phyloP scores from a whole-genome alignment of 2,329 filamentous ascomycete species.

The Penicillium expansum region DNA sequence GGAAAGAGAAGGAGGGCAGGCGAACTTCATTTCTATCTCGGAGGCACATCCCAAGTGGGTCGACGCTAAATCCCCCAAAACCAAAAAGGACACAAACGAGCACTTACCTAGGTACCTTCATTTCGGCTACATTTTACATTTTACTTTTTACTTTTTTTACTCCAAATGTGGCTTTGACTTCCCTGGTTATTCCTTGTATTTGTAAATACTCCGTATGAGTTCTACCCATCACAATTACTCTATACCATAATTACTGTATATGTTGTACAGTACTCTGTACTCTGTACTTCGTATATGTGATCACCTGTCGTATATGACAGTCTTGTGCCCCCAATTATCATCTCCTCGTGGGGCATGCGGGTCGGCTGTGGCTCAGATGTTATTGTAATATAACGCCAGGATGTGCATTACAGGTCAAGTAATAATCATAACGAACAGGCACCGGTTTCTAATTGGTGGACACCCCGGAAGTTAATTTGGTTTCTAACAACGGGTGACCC shows the following conservation, averaged over 20 bases:
- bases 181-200: not conserved
- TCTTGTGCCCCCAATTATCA: not conserved
- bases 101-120: no score
- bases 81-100: not conserved
- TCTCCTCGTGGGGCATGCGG: slow-evolving; percentile 4
- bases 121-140: not conserved
- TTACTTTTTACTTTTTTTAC: not conserved
- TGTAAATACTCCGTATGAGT: not conserved
- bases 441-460: not conserved
- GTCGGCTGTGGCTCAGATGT: not conserved
- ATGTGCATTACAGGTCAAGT: not conserved
- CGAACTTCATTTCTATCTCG: slow-evolving; percentile 12
- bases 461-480: not conserved
- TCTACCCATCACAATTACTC: not conserved
- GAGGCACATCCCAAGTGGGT: not conserved
- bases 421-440: not conserved
- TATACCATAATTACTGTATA: not conserved
- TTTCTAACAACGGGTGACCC: not conserved
- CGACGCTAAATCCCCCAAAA: not conserved
- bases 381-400: not conserved
- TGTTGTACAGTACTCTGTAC: not conserved
- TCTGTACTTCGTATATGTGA: no score
- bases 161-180: not conserved
- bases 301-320: no score
- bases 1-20: slow-evolving; percentile 11